Conservation (phyloP, 495 filamentous ascomycete genomes). For the Monascus purpureus region DNA sequence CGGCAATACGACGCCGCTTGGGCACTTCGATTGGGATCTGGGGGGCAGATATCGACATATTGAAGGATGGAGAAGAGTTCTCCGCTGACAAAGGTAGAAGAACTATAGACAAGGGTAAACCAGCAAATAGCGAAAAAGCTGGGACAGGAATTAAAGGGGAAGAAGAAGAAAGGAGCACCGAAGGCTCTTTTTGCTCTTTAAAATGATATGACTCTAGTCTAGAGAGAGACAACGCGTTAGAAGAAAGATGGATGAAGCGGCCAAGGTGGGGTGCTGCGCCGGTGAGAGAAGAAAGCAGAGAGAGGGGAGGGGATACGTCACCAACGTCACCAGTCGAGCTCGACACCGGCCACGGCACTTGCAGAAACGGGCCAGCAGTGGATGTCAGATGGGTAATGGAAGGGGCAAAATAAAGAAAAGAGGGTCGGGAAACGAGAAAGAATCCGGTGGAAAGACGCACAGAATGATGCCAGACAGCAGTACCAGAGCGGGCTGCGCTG, state of each 20-base stretch:
- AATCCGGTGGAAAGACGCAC: too few relatives aligned
- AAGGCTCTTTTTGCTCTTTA: too few relatives aligned
- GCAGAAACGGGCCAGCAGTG: not conserved
- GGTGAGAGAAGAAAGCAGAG: conserved; percentile 6
- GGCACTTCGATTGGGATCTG: conserved; percentile 22
- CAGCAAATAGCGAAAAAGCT: not conserved
- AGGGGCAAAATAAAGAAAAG: too few relatives aligned
- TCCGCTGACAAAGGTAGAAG: not conserved
- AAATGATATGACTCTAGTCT: not conserved
- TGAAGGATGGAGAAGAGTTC: not conserved
- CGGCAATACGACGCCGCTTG: conserved; percentile 70
- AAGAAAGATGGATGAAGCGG: not conserved
- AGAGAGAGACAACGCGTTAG: too few relatives aligned
- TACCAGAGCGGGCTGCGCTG: too few relatives aligned
- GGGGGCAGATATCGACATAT: conserved; percentile 18
- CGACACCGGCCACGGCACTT: not conserved
- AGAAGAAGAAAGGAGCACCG: not conserved
- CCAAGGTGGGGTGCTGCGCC: not conserved
- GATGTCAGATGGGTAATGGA: not conserved
- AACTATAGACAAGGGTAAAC: not conserved
- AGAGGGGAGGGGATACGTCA: not conserved
- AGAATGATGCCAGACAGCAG: too few relatives aligned
- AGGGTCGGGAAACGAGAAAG: too few relatives aligned
- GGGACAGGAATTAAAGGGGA: not conserved
- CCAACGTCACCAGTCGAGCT: not conserved